Conservation (phyloP, 2,329 filamentous ascomycete genomes). For the Akanthomyces uredinophilus region DNA sequence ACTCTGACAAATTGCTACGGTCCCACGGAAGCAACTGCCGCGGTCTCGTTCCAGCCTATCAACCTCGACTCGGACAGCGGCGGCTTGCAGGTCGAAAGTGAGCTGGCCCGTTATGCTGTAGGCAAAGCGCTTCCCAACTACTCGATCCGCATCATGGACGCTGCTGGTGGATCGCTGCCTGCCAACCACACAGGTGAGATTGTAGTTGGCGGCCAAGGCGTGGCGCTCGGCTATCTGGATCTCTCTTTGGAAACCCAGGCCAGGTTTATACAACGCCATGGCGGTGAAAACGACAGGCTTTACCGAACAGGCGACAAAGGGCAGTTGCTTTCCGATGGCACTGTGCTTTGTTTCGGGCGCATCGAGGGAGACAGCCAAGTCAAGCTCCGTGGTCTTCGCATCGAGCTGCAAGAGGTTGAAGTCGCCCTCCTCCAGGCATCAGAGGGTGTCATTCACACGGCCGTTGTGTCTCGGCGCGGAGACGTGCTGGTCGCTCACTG, state of each 20-base stretch:
- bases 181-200: slow-evolving; percentile 30
- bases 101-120: background rate
- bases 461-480: background rate
- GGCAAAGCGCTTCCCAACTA: slow-evolving; percentile 20
- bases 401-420: slow-evolving; percentile 40
- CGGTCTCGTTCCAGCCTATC: background rate
- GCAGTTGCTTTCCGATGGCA: slow-evolving; percentile 26
- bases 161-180: slow-evolving; percentile 28
- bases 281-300: slow-evolving; percentile 16
- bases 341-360: slow-evolving; percentile 29
- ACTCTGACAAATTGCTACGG: slow-evolving; percentile 26
- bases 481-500: background rate
- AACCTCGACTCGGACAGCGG: background rate
- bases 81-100: background rate
- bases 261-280: background rate
- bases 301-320: slow-evolving; percentile 36
- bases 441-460: background rate
- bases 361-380: slow-evolving; percentile 36
- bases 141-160: slow-evolving; percentile 35
- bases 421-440: slow-evolving; percentile 17
- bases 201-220: slow-evolving; percentile 25
- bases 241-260: slow-evolving; percentile 18
- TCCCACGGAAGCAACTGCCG: slow-evolving; percentile 24
- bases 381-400: slow-evolving; percentile 38
- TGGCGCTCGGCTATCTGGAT: slow-evolving; percentile 33